A percentile compares a stretch with the other conserved stretches of the same genome.
These are phyloP conservation scores for Stygiomarasmius scandens DNA, from an alignment of 1,284 basidiomycete species.

Conservation along the genomic window DNA sequence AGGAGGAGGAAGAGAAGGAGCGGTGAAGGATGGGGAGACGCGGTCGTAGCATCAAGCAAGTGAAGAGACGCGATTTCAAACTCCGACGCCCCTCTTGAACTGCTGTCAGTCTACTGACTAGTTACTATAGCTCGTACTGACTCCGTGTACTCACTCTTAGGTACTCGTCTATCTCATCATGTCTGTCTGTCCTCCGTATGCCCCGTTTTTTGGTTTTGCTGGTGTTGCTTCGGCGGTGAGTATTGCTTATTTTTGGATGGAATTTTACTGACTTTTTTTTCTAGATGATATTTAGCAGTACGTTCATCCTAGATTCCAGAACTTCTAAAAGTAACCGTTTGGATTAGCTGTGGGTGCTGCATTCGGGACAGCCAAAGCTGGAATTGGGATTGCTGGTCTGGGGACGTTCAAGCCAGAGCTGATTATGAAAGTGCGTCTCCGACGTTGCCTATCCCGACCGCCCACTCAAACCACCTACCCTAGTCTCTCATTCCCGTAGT, in stretches of 20 bases:
- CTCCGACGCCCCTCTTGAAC: background rate
- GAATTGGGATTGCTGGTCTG: conserved; percentile 96
- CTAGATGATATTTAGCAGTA: conserved; percentile 89
- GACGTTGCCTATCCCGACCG: conserved; percentile 4
- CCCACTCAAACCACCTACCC: background rate
- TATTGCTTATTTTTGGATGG: conserved; percentile 18
- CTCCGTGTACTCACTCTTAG: background rate
- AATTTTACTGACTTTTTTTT: conserved; percentile 12
- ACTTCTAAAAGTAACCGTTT: too few species aligned
- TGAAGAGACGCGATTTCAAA: background rate
- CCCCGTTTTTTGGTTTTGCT: conserved; percentile 85
- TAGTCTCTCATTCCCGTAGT: conserved; percentile 92
- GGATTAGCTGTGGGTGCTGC: conserved; percentile 94
- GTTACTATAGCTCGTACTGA: background rate
- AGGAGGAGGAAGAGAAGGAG: conserved; percentile 17
- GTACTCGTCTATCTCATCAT: conserved; percentile 33
- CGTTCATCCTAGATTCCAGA: conserved; percentile 19
- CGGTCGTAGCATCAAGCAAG: conserved; percentile 12
- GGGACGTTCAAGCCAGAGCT: conserved; percentile 95
- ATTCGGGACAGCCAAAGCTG: conserved; percentile 96
- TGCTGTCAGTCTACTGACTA: background rate
- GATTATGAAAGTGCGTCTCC: conserved; percentile 87
- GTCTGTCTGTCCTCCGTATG: conserved; percentile 77
- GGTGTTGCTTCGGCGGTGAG: conserved; percentile 81
- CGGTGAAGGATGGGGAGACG: conserved; percentile 10